phyloP scores from a whole-genome alignment of 352 stramenopile genomes.

The Phytophthora fragariaefolia region DNA sequence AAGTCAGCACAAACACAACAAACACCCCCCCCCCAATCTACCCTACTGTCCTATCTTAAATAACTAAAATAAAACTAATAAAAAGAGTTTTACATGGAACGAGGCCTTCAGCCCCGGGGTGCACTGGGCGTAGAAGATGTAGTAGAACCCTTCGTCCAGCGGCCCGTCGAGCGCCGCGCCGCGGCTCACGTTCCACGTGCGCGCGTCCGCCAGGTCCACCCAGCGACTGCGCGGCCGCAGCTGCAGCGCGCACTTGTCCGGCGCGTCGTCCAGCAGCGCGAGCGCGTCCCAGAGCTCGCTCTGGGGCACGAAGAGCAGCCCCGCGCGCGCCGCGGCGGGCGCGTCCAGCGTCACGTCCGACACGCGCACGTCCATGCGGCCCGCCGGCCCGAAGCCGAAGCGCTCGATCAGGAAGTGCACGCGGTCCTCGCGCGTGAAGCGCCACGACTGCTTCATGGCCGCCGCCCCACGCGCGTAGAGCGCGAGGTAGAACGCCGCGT shows the following conservation, averaged over 20 bases:
- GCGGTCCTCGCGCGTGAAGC: conserved; percentile 72
- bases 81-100: conserved; percentile 78
- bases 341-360: conserved; percentile 46
- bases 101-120: conserved; percentile 74
- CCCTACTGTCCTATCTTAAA: no score
- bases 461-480: conserved; percentile 1
- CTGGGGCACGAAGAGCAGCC: conserved; percentile 76
- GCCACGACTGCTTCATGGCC: conserved; percentile 83
- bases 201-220: conserved; percentile 66
- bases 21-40: no score
- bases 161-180: conserved; percentile 37
- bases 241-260: conserved; percentile 51
- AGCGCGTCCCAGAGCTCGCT: conserved; percentile 65
- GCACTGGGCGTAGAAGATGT: conserved; percentile 89
- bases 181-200: conserved; percentile 62
- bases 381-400: conserved; percentile 83
- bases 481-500: neutral
- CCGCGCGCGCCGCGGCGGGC: conserved; percentile 31
- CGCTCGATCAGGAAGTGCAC: conserved; percentile 89
- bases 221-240: conserved; percentile 56
- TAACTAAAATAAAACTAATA: neutral
- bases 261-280: conserved; percentile 49
- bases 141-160: conserved; percentile 80
- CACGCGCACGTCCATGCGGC: conserved; percentile 78
- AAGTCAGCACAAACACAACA: no score